These are phyloP conservation scores for Hysterium pulicare DNA, from an alignment of 2,329 filamentous ascomycete species.

Conservation along the genomic window DNA sequence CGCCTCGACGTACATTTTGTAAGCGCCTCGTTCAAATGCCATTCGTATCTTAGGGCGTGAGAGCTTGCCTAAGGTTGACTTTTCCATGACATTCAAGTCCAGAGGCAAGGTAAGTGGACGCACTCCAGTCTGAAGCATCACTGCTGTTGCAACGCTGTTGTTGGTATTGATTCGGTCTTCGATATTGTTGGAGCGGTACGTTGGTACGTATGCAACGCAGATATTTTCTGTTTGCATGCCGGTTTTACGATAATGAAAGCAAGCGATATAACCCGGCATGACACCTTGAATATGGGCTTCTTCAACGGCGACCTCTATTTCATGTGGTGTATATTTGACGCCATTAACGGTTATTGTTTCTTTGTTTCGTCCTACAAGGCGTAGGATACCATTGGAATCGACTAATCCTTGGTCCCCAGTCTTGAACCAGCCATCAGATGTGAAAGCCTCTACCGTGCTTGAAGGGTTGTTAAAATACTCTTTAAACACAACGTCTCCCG, in stretches of 20 bases:
- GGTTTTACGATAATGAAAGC: conserved; percentile 4
- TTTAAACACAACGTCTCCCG: conserved; percentile 39
- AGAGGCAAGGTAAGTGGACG: conserved; percentile 10
- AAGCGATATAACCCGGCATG: conserved; percentile 3
- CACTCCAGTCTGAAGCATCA: conserved; percentile 7
- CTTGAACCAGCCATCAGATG: conserved; percentile 20
- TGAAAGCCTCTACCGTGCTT: conserved; percentile 20
- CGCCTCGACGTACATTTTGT: too few relatives aligned
- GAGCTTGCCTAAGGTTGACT: conserved; percentile 42
- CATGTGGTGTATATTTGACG: conserved; percentile 19
- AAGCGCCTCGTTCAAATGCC: conserved; percentile 18
- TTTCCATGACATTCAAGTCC: not conserved
- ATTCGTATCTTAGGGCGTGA: conserved; percentile 36
- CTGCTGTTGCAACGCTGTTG: conserved; percentile 16
- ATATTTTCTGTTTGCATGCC: conserved; percentile 38
- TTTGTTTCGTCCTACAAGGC: conserved; percentile 21
- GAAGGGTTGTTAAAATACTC: conserved; percentile 31
- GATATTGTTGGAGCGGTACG: conserved; percentile 20
- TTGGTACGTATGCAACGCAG: conserved; percentile 39
- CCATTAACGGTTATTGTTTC: conserved; percentile 27
- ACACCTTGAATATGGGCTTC: conserved; percentile 11
- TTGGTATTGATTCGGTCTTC: conserved; percentile 18
- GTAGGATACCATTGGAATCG: conserved; percentile 19
- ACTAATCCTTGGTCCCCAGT: conserved; percentile 22
- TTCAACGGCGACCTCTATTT: conserved; percentile 21